Evolutionary conservation across 208 protist genomes (phyloP).

Genomic region (Crithidia mellificae): DNA sequence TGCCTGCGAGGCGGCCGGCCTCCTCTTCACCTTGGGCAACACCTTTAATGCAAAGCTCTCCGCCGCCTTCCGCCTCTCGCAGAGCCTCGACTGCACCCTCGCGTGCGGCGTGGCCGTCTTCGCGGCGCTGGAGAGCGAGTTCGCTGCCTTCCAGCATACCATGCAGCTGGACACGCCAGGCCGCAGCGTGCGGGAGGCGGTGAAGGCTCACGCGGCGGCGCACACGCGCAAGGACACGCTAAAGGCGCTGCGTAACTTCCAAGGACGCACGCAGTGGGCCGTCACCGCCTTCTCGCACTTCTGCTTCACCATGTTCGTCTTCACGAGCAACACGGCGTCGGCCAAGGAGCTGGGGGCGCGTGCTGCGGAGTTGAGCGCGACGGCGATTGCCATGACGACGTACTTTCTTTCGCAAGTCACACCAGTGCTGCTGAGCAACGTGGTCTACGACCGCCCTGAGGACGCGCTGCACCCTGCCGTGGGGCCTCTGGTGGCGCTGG

Average conservation of each 20-base stretch:
- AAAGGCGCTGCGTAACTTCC: conserved; percentile 19
- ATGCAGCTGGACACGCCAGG: neutral
- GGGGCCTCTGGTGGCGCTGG: conserved; percentile 13
- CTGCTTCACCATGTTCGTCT: conserved; percentile 33
- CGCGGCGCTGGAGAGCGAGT: conserved; percentile 23
- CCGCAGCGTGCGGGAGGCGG: neutral
- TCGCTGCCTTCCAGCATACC: conserved; percentile 17
- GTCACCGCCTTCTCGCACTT: conserved; percentile 41
- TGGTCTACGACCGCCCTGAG: conserved; percentile 19
- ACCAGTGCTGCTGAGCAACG: conserved; percentile 24
- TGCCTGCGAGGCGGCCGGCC: conserved; percentile 40
- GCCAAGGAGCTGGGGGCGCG: conserved; percentile 39
- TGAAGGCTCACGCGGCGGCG: neutral
- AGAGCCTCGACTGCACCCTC: conserved; percentile 31
- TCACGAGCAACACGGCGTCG: conserved; percentile 23
- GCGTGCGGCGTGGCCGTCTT: conserved; percentile 24
- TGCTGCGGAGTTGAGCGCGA: conserved; percentile 25
- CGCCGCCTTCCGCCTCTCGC: conserved; percentile 41
- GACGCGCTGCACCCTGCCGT: conserved; percentile 13
- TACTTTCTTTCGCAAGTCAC: conserved; percentile 32
- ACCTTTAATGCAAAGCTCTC: conserved; percentile 45
- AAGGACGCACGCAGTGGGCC: conserved; percentile 29
- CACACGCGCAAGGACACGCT: conserved; percentile 35
- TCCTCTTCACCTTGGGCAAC: conserved; percentile 41
- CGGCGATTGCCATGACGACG: conserved; percentile 30